Evolutionary conservation across 805 yeast species (phyloP).

Genomic region (Helenozyma baotianmanensis): DNA sequence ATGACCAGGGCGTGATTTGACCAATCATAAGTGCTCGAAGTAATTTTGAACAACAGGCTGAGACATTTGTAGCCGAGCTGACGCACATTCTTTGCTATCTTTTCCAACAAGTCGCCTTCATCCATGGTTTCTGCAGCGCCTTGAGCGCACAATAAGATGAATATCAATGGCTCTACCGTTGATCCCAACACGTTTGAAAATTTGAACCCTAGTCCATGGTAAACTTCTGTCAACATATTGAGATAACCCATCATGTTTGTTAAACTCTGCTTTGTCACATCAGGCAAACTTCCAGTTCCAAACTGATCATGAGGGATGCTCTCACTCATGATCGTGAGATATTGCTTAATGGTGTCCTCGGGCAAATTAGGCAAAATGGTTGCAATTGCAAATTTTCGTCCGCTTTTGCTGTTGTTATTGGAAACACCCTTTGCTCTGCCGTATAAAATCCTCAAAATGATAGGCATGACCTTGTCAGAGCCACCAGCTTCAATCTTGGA

Average conservation of each 20-base stretch:
- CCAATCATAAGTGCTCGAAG: conserved; percentile 60
- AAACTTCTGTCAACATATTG: conserved; percentile 53
- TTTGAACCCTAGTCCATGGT: conserved; percentile 55
- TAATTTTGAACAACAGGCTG: conserved; percentile 46
- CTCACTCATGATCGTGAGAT: conserved; percentile 58
- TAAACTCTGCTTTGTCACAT: conserved; percentile 22
- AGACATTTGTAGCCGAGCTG: conserved; percentile 65
- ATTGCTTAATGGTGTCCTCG: conserved; percentile 49
- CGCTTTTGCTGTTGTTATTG: conserved; percentile 64
- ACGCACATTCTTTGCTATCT: conserved; percentile 56
- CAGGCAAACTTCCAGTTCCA: too few species aligned
- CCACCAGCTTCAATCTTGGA: conserved; percentile 62
- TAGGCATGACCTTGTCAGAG: conserved; percentile 56
- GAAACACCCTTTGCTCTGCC: conserved; percentile 77
- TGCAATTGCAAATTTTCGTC: conserved; percentile 68
- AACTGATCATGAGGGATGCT: conserved; percentile 22
- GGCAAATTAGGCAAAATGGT: conserved; percentile 56
- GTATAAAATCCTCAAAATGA: conserved; percentile 71
- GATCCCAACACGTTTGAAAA: conserved; percentile 45
- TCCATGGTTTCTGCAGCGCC: conserved; percentile 23
- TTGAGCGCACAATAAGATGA: conserved; percentile 53
- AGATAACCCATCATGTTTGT: conserved; percentile 62
- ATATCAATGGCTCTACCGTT: conserved; percentile 54
- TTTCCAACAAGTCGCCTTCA: conserved; percentile 21
- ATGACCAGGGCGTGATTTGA: conserved; percentile 40